Base-by-base conservation (phyloP, 2,329 filamentous ascomycete genomes). In the Colletotrichum sp. region DNA sequence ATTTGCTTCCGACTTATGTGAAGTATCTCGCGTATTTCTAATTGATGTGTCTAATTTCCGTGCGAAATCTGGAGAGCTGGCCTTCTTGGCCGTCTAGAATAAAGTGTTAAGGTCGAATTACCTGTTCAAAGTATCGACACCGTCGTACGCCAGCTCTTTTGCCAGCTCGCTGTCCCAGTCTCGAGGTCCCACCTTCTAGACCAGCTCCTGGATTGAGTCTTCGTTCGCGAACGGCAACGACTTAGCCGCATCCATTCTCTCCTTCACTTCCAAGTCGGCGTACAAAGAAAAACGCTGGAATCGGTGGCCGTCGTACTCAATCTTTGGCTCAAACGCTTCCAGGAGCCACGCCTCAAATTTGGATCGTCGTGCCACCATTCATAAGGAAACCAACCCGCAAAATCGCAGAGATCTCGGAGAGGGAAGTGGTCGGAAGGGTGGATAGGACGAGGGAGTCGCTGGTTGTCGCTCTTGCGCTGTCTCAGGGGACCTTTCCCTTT, bases 11-110 rank as follows among this genome's bases (percentile, higher is more conserved):
- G 0, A 16, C 5, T 36, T 5, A 2, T 4, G 34, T 1, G 34
- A 36, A 16, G 34, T 0, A 36, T 36, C 34, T 36, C 34, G 4
- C 34, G 0, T 5, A 36, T 0, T 36, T 8, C 34, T 2, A 36
- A 1, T 36, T 0, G 4, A 36, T 0, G 0, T 36, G 34, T 0
- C 15, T 5, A 36, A 4, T 1, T 1, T 1, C 5, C 34, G 34
- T 0, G 1, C 4, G 34, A 0, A 15, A 8, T 36, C 2, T 36
- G 3, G 7, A 36, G 15, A 36, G 15, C 0, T 5, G 15, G 34
- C 0, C 3, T 16, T 36, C 15, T 36, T 36, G 7, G 34, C 15
- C 34, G 0, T 36, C 6, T 16, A 8, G 6, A 36, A 8, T 1
- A 36, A 36, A 36, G 6, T 36, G 0, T 36, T 36, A 36, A 15